phyloP scores from a whole-genome alignment of 1,284 basidiomycete genomes.

The Vanrija humicola region DNA sequence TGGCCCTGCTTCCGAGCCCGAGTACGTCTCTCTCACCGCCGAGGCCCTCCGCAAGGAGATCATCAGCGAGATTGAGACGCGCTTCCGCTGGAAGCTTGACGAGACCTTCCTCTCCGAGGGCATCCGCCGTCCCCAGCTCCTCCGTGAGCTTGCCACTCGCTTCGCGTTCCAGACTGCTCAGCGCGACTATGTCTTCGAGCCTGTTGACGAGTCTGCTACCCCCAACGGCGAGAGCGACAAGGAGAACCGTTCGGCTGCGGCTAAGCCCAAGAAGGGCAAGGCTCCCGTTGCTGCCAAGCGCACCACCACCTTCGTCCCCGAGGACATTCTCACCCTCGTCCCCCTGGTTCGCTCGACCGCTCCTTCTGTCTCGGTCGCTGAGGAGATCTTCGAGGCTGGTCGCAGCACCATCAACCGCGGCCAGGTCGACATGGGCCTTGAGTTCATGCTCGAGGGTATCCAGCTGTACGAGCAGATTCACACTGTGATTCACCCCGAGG shows the following conservation, averaged over 20 bases:
- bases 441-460: constrained; percentile 56
- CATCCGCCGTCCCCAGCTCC: constrained; percentile 50
- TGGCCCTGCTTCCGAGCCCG: constrained; percentile 28
- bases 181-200: constrained; percentile 51
- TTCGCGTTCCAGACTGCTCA: constrained; percentile 56
- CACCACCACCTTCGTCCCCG: constrained; percentile 51
- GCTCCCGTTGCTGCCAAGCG: constrained; percentile 10
- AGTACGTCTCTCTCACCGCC: constrained; percentile 54
- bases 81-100: constrained; percentile 54
- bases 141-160: constrained; percentile 54
- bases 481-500: constrained; percentile 57
- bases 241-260: constrained; percentile 24
- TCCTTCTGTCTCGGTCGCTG: constrained; percentile 52
- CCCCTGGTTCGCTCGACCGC: constrained; percentile 55
- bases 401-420: constrained; percentile 54
- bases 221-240: constrained; percentile 28
- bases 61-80: constrained; percentile 46
- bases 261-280: constrained; percentile 35
- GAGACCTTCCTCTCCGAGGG: constrained; percentile 43
- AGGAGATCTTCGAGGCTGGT: constrained; percentile 56
- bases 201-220: constrained; percentile 23
- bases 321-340: constrained; percentile 54
- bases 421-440: constrained; percentile 53
- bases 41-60: constrained; percentile 49
- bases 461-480: constrained; percentile 58